A percentile compares a stretch with the other conserved stretches of the same genome.
Conservation (phyloP, 257 asterid genomes). For the Scutellaria minor region DNA sequence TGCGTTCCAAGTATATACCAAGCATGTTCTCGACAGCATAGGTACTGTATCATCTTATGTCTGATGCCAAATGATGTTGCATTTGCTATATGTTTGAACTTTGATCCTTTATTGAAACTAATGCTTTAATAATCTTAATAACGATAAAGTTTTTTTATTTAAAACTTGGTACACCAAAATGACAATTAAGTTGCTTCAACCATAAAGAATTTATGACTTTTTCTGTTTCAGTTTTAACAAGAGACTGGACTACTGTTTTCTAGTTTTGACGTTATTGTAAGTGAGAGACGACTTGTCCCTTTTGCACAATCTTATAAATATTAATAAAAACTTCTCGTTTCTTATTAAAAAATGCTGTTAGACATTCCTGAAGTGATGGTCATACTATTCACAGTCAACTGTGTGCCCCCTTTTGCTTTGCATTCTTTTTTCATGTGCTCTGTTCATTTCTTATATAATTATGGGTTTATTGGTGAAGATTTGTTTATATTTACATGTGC, state of each 20-base stretch:
- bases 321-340: too few species aligned
- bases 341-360: background rate
- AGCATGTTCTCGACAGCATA: conserved; percentile 68
- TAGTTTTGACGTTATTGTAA: too few species aligned
- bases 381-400: conserved; percentile 13
- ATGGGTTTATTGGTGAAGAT: background rate
- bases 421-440: background rate
- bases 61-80: conserved; percentile 32
- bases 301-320: too few species aligned
- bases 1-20: conserved; percentile 92
- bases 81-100: conserved; percentile 23
- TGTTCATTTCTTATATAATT: background rate
- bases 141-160: background rate
- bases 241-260: too few species aligned
- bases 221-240: too few species aligned
- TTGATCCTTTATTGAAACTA: conserved; percentile 20
- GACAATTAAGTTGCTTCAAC: conserved; percentile 1
- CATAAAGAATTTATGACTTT: too few species aligned
- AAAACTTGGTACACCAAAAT: conserved; percentile 1
- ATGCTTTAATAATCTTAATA: conserved; percentile 17
- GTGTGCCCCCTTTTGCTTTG: conserved; percentile 5
- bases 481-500: background rate
- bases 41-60: conserved; percentile 51
- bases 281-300: too few species aligned
- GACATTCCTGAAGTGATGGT: background rate